Base-by-base conservation (phyloP, 768 basidiomycete genomes). In the Lactarius indigo region DNA sequence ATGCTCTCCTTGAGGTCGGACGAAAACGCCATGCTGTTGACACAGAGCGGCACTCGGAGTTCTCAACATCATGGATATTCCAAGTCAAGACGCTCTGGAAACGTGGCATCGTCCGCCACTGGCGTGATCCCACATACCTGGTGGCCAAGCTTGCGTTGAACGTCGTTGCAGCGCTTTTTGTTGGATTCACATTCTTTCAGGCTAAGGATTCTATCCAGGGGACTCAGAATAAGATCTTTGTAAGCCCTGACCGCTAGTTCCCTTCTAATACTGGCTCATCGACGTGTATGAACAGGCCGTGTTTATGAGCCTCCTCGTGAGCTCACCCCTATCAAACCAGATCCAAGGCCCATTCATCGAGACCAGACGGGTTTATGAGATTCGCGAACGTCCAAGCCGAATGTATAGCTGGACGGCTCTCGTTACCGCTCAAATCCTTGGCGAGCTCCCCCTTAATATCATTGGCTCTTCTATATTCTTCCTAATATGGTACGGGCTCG, bases 401-500 rank as follows among this genome's bases (percentile, higher is more conserved):
- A 81, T 80, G 79, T 82, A 81, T 72, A 74, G 71, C 63, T 82
- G 79, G 79, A 72, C 75, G 9, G 75, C 78, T 17, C 72, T 78
- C 39, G 55, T 78, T 57, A 74, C 76, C 13, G 72, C 78, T 8
- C 78, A 78, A 68, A 70, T 78, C 59, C 64, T 79, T 35, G 76
- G 77, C 39, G 82, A 83, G 72, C 55, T 81, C 1, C 81, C 81
- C 13, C 79, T 80, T 74, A 82, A 82, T 65, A 78, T 81, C 23
- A 20, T 78, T 47, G 74, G 73, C 7, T 77, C 79, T 0, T 75
- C 79, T 10, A 5, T 84, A 23, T 79, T 79, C 73, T 84, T 80
- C 73, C 54, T 79, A 54, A 80, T 80, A 73, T 85, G 82, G 82
- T 84, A 79, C 70, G 83, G 79, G 79, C 76, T 80, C 12, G 78